These are phyloP conservation scores for Asclepias syriaca DNA, from an alignment of 257 asterid genomes.

Conservation along the genomic window DNA sequence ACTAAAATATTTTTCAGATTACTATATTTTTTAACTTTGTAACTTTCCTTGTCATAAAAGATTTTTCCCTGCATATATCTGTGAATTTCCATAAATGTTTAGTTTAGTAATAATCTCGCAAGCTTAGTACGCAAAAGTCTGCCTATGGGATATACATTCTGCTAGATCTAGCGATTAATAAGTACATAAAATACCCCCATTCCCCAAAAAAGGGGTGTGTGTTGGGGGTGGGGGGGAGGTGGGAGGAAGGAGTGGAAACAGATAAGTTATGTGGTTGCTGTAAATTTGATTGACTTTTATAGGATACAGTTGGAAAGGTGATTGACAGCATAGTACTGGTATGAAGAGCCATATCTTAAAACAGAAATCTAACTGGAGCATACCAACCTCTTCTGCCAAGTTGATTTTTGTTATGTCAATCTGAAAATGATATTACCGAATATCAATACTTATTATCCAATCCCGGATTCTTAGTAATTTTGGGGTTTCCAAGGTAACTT, in stretches of 20 bases:
- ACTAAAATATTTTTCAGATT: neutral
- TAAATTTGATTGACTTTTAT: neutral
- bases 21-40: neutral
- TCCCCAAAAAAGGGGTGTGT: neutral
- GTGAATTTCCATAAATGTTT: neutral
- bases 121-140: neutral
- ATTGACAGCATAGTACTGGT: neutral
- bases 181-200: neutral
- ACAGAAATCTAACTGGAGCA: neutral
- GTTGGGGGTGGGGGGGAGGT: too few species aligned
- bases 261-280: neutral
- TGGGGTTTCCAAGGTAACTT: neutral
- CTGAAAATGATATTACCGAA: neutral
- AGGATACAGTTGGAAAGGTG: neutral
- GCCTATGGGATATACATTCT: neutral
- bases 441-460: neutral
- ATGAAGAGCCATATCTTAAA: neutral
- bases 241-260: too few species aligned
- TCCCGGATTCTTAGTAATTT: neutral
- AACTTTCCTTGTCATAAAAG: neutral
- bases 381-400: neutral
- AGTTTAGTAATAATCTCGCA: neutral
- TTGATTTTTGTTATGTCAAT: neutral
- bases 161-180: neutral
- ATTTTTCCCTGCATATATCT: neutral